These are phyloP conservation scores for Capronia americana DNA, from an alignment of 2,329 filamentous ascomycete species.

Conservation along the genomic window DNA sequence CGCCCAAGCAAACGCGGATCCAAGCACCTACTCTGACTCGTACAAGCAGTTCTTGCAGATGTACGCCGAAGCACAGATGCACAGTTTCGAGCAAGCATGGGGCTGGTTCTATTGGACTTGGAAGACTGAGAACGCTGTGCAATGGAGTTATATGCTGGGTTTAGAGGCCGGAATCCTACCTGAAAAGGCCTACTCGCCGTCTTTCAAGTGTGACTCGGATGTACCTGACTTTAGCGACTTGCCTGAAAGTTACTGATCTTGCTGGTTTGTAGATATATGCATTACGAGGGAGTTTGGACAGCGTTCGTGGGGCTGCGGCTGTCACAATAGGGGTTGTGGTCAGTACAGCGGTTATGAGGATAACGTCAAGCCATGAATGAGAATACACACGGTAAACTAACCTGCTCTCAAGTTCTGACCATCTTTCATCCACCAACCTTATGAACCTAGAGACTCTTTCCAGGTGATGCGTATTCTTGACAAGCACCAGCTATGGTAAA, in stretches of 20 bases:
- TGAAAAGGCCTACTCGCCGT: constrained; percentile 70
- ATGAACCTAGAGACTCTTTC: neutral
- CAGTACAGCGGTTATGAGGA: neutral
- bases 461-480: neutral
- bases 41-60: constrained; percentile 88
- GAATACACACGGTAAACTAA: constrained; percentile 1
- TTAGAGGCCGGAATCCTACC: constrained; percentile 81
- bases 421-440: neutral
- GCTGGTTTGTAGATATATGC: constrained; percentile 4
- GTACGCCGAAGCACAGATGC: constrained; percentile 97
- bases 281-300: constrained; percentile 8
- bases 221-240: constrained; percentile 51
- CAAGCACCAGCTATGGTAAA: neutral
- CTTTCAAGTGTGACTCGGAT: constrained; percentile 68
- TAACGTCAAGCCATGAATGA: constrained; percentile 11
- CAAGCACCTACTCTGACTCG: constrained; percentile 67
- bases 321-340: constrained; percentile 2
- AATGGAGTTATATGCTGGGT: constrained; percentile 92
- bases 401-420: neutral
- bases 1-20: constrained; percentile 74
- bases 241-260: constrained; percentile 32
- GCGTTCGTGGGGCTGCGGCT: neutral
- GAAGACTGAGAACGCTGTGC: constrained; percentile 82
- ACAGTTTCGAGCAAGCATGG: constrained; percentile 88
- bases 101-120: constrained; percentile 99